Evolutionary conservation across 495 filamentous ascomycete species (phyloP), one percentile per base, ranked within the genome.

Genomic region (Aspergillus indologenus): DNA sequence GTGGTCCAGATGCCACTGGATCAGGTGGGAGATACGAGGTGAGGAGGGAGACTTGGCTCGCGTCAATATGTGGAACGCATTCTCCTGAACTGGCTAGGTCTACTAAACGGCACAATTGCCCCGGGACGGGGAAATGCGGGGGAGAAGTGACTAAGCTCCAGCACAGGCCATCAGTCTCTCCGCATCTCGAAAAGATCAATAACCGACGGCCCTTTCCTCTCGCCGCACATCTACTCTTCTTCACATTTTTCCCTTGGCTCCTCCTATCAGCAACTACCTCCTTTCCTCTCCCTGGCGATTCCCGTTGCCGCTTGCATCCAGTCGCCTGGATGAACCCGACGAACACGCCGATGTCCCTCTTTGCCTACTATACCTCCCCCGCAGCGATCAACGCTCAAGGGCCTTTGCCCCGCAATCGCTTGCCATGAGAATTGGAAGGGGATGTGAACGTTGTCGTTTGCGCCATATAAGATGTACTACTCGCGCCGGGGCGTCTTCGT

Each of bases 401-500:
- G 17, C 51, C 23, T 26, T 23, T 47, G 52, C 55, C 60, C 52
- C 62, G 50, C 63, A 50, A 40, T 11, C 12, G 29, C 52, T 51
- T 63, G 65, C 54, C 61, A 74, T 74, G 73, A 68, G 73, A 67
- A 70, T 76, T 59, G 67, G 68, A 49, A 70, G 71, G 56, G 73
- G 73, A 59, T 76, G 73, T 68, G 66, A 64, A 62, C 61, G 70
- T 59, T 76, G 73, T 66, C 73, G 73, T 23, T 58, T 73, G 71
- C 73, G 73, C 57, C 73, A 76, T 64, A 71, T 76, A 20, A 69
- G 71, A 54, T 74, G 73, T 48, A 70, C 69, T 12, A 68, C 71
- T 45, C 57, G 62, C 8, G 21, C 57, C 1, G 73, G 69, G 4
- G 68, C 70, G 6, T 65, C 71, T 8, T 60, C 70, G 8, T 74